Conservation (phyloP, 2,329 filamentous ascomycete genomes). For the Fusarium sp. region DNA sequence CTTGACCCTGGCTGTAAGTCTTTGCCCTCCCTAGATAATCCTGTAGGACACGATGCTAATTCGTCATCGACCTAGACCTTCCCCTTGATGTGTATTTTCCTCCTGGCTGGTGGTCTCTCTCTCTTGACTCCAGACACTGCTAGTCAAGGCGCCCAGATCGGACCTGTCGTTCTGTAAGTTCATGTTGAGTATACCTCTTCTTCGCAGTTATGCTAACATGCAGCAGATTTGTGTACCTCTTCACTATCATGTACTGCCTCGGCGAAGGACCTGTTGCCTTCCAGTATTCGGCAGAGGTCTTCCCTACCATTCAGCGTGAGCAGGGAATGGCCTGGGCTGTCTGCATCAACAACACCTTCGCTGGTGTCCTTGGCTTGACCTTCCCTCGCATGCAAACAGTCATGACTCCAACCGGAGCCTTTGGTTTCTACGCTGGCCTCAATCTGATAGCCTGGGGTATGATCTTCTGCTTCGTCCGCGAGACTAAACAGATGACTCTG, state of each 20-base stretch:
- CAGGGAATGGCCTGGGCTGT: slow-evolving; percentile 78
- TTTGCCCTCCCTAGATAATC: background rate
- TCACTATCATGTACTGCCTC: background rate
- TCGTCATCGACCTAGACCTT: slow-evolving; percentile 45
- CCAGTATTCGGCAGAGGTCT: slow-evolving; percentile 77
- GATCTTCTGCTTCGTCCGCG: slow-evolving; percentile 65
- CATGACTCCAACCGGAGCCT: slow-evolving; percentile 18
- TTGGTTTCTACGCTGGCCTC: slow-evolving; percentile 62
- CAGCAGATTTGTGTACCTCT: slow-evolving; percentile 52
- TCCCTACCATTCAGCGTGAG: slow-evolving; percentile 76
- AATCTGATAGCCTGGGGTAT: slow-evolving; percentile 62
- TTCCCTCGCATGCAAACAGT: slow-evolving; percentile 62
- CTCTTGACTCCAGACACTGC: slow-evolving; percentile 43
- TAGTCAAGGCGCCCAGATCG: slow-evolving; percentile 45
- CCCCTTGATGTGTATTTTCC: slow-evolving; percentile 53
- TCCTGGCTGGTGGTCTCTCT: slow-evolving; percentile 53
- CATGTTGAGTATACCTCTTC: background rate
- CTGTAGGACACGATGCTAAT: background rate
- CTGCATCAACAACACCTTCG: slow-evolving; percentile 52
- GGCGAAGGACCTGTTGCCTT: slow-evolving; percentile 77
- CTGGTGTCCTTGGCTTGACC: slow-evolving; percentile 69
- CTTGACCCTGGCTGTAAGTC: slow-evolving; percentile 3
- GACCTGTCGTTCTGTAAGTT: slow-evolving; percentile 48
- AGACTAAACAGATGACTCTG: slow-evolving; percentile 65
- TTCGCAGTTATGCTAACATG: background rate